A percentile compares a stretch with the other conserved stretches of the same genome.
Conservation (phyloP, 1,284 basidiomycete genomes). For the Hortiboletus rubellus region DNA sequence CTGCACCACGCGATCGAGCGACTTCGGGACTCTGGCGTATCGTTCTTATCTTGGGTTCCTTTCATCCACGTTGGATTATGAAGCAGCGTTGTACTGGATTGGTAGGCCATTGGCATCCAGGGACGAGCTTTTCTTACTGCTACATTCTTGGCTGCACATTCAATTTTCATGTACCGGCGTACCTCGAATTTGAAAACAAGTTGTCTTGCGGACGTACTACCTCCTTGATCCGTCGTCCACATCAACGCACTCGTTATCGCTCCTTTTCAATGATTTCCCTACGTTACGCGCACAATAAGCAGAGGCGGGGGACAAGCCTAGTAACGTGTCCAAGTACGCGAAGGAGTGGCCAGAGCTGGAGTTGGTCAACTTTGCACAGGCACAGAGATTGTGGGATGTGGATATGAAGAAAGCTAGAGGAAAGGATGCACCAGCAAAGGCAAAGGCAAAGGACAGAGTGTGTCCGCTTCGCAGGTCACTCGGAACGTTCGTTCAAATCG, state of each 20-base stretch:
- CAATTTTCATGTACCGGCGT: no score
- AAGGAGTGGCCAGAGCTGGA: conserved; percentile 56
- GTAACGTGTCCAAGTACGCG: conserved; percentile 48
- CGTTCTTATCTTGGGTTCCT: conserved; percentile 1
- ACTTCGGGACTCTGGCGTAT: background rate
- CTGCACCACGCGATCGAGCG: background rate
- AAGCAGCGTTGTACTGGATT: background rate
- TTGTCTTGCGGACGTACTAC: no score
- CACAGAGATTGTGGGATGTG: conserved; percentile 41
- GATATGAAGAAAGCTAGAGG: background rate
- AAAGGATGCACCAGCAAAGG: conserved; percentile 17
- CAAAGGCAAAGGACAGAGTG: conserved; percentile 74
- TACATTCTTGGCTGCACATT: no score
- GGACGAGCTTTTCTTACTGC: no score
- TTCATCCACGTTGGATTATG: background rate
- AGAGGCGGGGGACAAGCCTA: no score
- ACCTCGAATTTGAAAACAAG: no score
- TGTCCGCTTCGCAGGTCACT: conserved; percentile 24
- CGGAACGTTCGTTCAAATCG: background rate
- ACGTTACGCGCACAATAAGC: no score
- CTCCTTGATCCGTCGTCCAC: no score
- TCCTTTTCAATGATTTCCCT: no score
- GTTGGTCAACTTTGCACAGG: conserved; percentile 62
- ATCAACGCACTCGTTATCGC: no score
- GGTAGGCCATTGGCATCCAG: no score